Percentiles rank a stretch among this genome's conserved stretches.
Evolutionary conservation across 257 asterid species (phyloP).

Genomic region (Nyctanthes arbortristis): DNA sequence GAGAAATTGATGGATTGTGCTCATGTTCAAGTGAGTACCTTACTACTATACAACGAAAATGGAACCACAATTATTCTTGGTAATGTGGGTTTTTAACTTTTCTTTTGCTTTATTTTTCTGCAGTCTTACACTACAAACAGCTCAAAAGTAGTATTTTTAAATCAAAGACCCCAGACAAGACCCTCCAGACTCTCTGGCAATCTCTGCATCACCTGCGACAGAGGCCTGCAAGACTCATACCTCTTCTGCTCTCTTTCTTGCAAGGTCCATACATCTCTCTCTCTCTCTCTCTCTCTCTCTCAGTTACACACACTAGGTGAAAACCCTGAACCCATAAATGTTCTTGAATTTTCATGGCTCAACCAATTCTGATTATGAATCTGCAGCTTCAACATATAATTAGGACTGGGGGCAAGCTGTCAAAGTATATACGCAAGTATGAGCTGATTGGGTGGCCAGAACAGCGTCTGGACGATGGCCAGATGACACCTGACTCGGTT

Average conservation of each 20-base stretch:
- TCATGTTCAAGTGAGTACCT: conserved; percentile 68
- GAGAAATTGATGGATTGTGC: conserved; percentile 60
- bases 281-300: not conserved
- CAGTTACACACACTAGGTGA: too few species aligned
- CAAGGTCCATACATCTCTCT: conserved; percentile 54
- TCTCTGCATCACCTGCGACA: conserved; percentile 48
- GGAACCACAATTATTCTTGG: not conserved
- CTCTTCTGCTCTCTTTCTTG: conserved; percentile 69
- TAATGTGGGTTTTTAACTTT: not conserved
- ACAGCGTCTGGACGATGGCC: conserved; percentile 57
- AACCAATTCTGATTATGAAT: not conserved
- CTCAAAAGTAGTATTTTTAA: conserved; percentile 59
- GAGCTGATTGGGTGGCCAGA: conserved; percentile 47
- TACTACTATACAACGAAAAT: too few species aligned
- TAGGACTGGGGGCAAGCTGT: conserved; percentile 38
- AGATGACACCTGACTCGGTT: conserved; percentile 69
- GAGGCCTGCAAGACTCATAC: conserved; percentile 46
- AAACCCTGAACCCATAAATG: too few species aligned
- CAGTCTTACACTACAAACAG: conserved; percentile 55
- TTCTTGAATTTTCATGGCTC: conserved; percentile 1
- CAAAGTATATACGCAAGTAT: conserved; percentile 36
- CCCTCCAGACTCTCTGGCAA: conserved; percentile 42
- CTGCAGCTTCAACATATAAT: conserved; percentile 55
- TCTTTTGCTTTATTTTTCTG: not conserved
- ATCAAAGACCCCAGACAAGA: conserved; percentile 50